These are phyloP conservation scores for Morella rubra DNA, from an alignment of 306 rosid genomes.

Conservation along the genomic window DNA sequence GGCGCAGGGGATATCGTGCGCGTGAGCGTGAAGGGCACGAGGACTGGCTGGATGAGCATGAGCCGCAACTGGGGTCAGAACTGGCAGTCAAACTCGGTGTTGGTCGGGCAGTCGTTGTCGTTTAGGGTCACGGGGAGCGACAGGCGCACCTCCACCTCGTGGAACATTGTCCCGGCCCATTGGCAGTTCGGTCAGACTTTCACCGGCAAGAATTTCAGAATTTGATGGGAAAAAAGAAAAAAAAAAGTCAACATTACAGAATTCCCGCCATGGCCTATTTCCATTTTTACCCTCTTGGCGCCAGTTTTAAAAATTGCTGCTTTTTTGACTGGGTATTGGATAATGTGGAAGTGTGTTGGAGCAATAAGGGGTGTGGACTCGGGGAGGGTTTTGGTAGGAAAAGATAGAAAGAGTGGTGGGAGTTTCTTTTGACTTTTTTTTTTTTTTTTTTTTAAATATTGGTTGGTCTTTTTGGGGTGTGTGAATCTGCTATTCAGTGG, in stretches of 20 bases:
- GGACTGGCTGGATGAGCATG: conserved; percentile 77
- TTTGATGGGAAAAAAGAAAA: conserved; percentile 31
- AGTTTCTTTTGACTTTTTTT: conserved; percentile 12
- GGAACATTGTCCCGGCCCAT: conserved; percentile 73
- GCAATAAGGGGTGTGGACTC: not conserved
- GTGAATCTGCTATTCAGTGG: conserved; percentile 22
- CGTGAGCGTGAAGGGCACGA: conserved; percentile 69
- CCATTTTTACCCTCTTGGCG: conserved; percentile 36
- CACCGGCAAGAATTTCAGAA: conserved; percentile 81
- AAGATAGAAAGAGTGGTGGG: conserved; percentile 7
- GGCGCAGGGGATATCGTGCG: conserved; percentile 92
- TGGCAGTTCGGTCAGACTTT: conserved; percentile 99
- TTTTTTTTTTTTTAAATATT: not conserved
- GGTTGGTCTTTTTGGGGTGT: conserved; percentile 23
- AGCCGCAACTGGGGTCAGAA: conserved; percentile 99
- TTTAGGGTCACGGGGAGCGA: conserved; percentile 83
- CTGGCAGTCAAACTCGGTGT: conserved; percentile 90
- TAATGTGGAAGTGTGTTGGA: conserved; percentile 29
- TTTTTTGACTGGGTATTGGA: conserved; percentile 40
- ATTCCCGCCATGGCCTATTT: conserved; percentile 36
- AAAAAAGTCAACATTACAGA: conserved; percentile 4
- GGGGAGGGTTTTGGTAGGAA: not conserved
- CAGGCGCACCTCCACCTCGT: conserved; percentile 80
- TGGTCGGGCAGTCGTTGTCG: conserved; percentile 78
- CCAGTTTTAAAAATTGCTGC: conserved; percentile 19